phyloP scores from a whole-genome alignment of 2,329 filamentous ascomycete genomes.

The Penicillium sclerotiorum region DNA sequence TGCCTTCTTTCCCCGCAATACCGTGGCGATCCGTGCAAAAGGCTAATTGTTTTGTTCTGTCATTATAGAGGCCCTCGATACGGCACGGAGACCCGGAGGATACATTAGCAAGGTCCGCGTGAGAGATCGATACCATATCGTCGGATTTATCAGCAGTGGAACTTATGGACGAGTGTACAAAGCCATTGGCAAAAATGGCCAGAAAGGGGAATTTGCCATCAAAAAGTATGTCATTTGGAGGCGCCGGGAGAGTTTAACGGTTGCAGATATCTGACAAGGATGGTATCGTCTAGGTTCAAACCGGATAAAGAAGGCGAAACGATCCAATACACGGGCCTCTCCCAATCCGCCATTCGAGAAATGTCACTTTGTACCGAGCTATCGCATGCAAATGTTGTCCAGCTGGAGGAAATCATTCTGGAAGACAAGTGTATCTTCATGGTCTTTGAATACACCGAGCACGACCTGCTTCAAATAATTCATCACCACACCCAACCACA shows the following conservation, averaged over 20 bases:
- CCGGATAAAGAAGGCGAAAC: slow-evolving; percentile 97
- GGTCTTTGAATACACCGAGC: slow-evolving; percentile 98
- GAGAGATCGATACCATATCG: slow-evolving; percentile 90
- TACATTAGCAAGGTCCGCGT: slow-evolving; percentile 79
- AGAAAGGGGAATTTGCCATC: slow-evolving; percentile 87
- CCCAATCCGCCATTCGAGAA: slow-evolving; percentile 93
- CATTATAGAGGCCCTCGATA: slow-evolving; percentile 37
- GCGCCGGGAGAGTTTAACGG: too few species aligned
- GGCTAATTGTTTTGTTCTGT: slow-evolving; percentile 27
- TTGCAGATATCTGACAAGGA: slow-evolving; percentile 16
- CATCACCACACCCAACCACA: slow-evolving; percentile 93
- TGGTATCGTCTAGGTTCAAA: slow-evolving; percentile 72
- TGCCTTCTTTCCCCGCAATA: slow-evolving; percentile 11
- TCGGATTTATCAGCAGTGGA: slow-evolving; percentile 96
- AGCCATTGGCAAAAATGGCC: slow-evolving; percentile 73
- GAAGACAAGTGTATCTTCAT: slow-evolving; percentile 99
- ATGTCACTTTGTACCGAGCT: slow-evolving; percentile 97
- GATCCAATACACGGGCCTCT: slow-evolving; percentile 94
- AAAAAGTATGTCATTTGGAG: slow-evolving; percentile 80
- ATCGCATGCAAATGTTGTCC: slow-evolving; percentile 84
- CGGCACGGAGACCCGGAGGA: slow-evolving; percentile 44
- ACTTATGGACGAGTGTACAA: slow-evolving; percentile 99
- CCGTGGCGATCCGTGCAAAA: slow-evolving; percentile 8
- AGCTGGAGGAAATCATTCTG: slow-evolving; percentile 90
- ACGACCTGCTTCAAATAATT: slow-evolving; percentile 95